Evolutionary conservation across 2,329 filamentous ascomycete species (phyloP), one percentile per base, ranked within the genome.

Genomic region (Sclerotinia trifoliorum): DNA sequence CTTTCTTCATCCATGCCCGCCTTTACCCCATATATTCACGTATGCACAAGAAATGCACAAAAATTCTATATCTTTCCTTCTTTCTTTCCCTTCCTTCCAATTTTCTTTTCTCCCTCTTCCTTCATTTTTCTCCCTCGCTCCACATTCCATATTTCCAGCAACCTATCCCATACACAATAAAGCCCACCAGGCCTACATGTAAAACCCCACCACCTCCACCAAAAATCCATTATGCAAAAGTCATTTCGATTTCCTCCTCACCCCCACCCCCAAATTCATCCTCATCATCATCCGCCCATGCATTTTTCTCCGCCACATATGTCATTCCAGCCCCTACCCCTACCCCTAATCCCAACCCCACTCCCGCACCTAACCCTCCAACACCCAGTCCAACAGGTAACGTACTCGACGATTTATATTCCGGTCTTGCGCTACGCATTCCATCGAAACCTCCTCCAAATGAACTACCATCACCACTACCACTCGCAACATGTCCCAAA

Each of bases 161-260:
- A n/a, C 21, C 54, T 19, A 56, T n/a, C 54, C 54, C 21, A 57
- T 42, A n/a, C 35, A 39, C 35, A n/a, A n/a, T 19, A 56, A 64
- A 26, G 32, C n/a, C n/a, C n/a, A n/a, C n/a, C n/a, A n/a, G n/a
- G n/a, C n/a, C 51, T 64, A 6, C 49, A 64, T 17, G 29, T n/a
- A 15, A 49, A 21, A 19, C 21, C n/a, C 4, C 2, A 26, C 15
- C n/a, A 3, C 3, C 52, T 10, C 3, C 19, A 15, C 6, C 11
- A 42, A 44, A 13, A 64, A 51, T 29, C 15, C 46, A 66, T 54
- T 74, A 77, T 73, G 76, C 91, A 86, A 94, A 94, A 71, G 90
- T 93, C 90, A 94, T 90, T 44, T 86, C 85, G 71, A 94, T 91
- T 78, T 93, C 90, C 77, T 88, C 87, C 78, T 93, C 90, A 75